phyloP scores from a whole-genome alignment of 768 basidiomycete species.

The Chalciporus chontae region DNA sequence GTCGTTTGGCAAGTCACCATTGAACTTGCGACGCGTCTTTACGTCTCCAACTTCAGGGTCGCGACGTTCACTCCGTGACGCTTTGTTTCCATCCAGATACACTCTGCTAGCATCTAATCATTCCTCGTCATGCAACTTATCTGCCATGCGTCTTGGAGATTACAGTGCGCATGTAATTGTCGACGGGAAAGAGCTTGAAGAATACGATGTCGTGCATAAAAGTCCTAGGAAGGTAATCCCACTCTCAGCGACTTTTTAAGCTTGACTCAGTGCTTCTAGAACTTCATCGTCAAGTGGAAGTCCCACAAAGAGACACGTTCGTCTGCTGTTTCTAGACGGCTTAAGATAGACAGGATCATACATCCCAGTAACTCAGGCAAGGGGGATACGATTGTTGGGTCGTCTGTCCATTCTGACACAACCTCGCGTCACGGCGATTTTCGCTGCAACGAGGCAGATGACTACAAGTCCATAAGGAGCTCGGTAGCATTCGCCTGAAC shows the following conservation, averaged over 20 bases:
- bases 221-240: slow-evolving; percentile 10
- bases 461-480: slow-evolving; percentile 8
- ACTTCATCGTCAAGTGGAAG: slow-evolving; percentile 13
- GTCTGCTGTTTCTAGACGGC: background rate
- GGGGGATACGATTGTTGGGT: background rate
- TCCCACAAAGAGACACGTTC: background rate
- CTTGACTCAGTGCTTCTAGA: background rate
- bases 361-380: background rate
- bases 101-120: too few relatives aligned
- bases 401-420: background rate
- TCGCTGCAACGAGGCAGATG: slow-evolving; percentile 15
- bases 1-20: too few relatives aligned
- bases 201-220: slow-evolving; percentile 10
- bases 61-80: too few relatives aligned
- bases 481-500: slow-evolving; percentile 16
- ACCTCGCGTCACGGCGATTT: too few relatives aligned
- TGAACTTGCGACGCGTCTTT: too few relatives aligned
- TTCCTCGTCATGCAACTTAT: background rate
- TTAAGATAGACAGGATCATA: slow-evolving; percentile 9
- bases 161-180: slow-evolving; percentile 13
- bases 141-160: slow-evolving; percentile 15
- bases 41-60: too few relatives aligned
- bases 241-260: background rate
- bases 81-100: too few relatives aligned
- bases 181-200: slow-evolving; percentile 8